phyloP scores from a whole-genome alignment of 2,329 filamentous ascomycete genomes.

The Fusarium phyllophilum region DNA sequence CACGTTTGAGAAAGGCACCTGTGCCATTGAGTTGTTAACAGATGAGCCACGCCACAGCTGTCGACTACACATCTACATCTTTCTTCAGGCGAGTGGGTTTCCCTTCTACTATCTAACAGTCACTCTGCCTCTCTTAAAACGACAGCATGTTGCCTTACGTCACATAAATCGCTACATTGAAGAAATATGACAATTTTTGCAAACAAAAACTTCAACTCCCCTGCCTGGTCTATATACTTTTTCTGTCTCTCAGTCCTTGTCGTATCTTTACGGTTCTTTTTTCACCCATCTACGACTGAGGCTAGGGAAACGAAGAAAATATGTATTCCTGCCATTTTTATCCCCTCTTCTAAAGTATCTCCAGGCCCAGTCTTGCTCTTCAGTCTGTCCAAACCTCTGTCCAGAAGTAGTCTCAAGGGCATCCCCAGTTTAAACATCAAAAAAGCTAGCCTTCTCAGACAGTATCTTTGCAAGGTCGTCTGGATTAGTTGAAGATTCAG shows the following conservation, averaged over 20 bases:
- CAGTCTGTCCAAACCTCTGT: too few relatives aligned
- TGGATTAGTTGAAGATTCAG: not conserved
- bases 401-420: not conserved
- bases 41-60: not conserved
- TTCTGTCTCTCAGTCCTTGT: not conserved
- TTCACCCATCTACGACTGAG: not conserved
- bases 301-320: not conserved
- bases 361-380: not conserved
- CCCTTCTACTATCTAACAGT: not conserved
- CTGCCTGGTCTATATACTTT: not conserved
- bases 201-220: not conserved
- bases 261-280: not conserved
- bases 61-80: not conserved
- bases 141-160: not conserved
- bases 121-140: not conserved
- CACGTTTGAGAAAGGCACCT: not conserved
- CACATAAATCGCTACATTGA: not conserved
- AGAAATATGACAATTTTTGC: not conserved
- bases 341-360: not conserved
- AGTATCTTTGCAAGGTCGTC: not conserved
- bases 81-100: not conserved
- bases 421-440: not conserved
- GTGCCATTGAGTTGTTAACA: not conserved
- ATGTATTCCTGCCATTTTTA: not conserved
- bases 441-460: not conserved